Evolutionary conservation across 192 early-diverging fungal species (phyloP), one percentile per base, ranked within the genome.

Genomic region (Spinellus fusiger): DNA sequence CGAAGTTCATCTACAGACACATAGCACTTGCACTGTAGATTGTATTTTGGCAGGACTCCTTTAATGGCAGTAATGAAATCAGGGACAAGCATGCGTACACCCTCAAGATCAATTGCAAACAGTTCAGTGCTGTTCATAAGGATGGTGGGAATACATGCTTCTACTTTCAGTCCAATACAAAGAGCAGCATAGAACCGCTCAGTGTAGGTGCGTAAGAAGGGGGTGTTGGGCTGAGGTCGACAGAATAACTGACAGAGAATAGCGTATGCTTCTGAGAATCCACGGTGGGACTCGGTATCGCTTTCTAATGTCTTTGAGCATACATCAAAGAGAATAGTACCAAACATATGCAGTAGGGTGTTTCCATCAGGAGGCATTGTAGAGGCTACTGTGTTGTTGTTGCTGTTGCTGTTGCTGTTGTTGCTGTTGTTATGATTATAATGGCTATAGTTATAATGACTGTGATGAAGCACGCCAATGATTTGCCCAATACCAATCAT

Each of bases 321-420:
- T 0, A 86, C 86, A 31, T 89, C 86, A 79, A 93, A 93, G 8
- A 94, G 73, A 81, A 84, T 91, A 0, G 68, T 54, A 1, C 89
- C 90, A 82, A 92, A 92, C 86, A 93, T 92, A 56, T 85, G 73
- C 49, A 94, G 76, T 8, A 94, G 47, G 0, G 88, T 89, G 56
- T 91, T 92, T 16, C 88, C 89, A 69, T 92, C 76, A 0, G 85
- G 78, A 16, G 73, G 65, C 18, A 18, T 51, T 64, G n/a, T 65
- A 64, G 2, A 64, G 52, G 44, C 47, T n/a, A n/a, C n/a, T n/a
- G n/a, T n/a, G n/a, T n/a, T n/a, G n/a, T n/a, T n/a, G n/a, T n/a
- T n/a, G n/a, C n/a, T n/a, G n/a, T n/a, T n/a, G 26, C 7, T 61
- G 59, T 26, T 54, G 57, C 10, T 53, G 35, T 28, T 46, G 49